Evolutionary conservation across 148 eudicot species (phyloP).

Genomic region (Simmondsia chinensis): DNA sequence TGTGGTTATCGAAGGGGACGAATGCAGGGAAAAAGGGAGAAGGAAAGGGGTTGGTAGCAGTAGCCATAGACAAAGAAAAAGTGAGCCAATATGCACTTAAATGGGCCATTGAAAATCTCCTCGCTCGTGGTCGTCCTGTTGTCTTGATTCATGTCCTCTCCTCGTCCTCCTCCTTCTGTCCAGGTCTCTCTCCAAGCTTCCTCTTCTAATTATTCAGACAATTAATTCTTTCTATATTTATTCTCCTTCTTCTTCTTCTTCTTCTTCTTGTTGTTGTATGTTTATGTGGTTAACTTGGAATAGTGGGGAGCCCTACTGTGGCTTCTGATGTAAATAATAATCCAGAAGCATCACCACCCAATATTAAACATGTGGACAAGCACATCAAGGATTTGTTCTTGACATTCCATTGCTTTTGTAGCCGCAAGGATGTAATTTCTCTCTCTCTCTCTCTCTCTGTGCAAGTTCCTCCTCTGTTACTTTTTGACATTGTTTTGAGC

Average conservation of each 20-base stretch:
- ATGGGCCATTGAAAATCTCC: slow-evolving; percentile 49
- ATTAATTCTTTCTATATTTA: no score
- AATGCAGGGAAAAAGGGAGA: slow-evolving; percentile 12
- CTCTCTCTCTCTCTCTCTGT: neutral
- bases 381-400: slow-evolving; percentile 58
- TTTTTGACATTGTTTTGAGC: no score
- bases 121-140: slow-evolving; percentile 33
- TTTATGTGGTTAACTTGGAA: no score
- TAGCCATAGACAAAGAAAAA: slow-evolving; percentile 53
- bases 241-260: neutral
- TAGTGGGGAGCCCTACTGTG: slow-evolving; percentile 25
- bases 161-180: slow-evolving; percentile 14
- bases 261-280: neutral
- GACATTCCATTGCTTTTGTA: slow-evolving; percentile 75
- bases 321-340: slow-evolving; percentile 18
- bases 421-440: slow-evolving; percentile 64
- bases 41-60: slow-evolving; percentile 46
- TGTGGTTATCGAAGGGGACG: slow-evolving; percentile 40
- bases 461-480: neutral
- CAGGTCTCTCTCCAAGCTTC: slow-evolving; percentile 25
- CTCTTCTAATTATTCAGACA: no score
- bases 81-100: slow-evolving; percentile 45
- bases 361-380: slow-evolving; percentile 43
- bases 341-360: slow-evolving; percentile 26
- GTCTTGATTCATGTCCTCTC: slow-evolving; percentile 57